Base-by-base conservation (phyloP, 192 early-diverging fungal genomes). In the Coemansia sp. region DNA sequence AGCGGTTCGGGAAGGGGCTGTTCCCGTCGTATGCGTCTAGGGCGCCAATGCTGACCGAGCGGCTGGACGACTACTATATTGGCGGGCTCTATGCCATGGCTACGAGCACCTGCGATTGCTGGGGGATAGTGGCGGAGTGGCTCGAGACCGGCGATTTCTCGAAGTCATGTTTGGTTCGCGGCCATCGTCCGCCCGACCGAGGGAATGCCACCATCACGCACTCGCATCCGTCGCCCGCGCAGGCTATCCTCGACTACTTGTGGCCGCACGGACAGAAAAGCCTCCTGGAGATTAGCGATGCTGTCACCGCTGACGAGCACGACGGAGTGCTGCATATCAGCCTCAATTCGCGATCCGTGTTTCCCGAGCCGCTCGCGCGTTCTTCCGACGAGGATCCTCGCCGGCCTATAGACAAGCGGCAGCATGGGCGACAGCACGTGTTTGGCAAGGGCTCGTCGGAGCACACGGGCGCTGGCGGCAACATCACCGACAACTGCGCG, bases 41-140 rank as follows among this genome's bases (percentile, higher is more conserved):
- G 79, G 84, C 89, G 9, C 93, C 93, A 1, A 93, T 93, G 68
- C 73, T 96, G 59, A 84, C 87, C 1, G 92, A 94, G 66, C 76
- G 91, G 14, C 67, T 92, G 32, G 83, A 89, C 43, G 71, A 84
- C 20, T 94, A 96, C 49, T 85, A 87, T 64, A 74, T 86, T 43
- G 93, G 94, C 20, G 94, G 92, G 4, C 41, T 85, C 32, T 70
- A 58, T 41, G 64, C 68, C 4, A 81, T 77, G 78, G 70, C 75
- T 11, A 62, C 74, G 10, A 17, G 53, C 6, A 84, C 74, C 15
- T 59, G 38, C 24, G 60, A 67, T 4, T 84, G 71, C 65, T 86
- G 82, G 74, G 47, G 59, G 41, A 15, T 57, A 19, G 47, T 78
- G 38, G 64, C 76, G 47, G 68, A 67, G 37, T 79, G 74, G 73